Percentiles rank a stretch among this genome's conserved stretches.
phyloP scores from a whole-genome alignment of 768 basidiomycete species.

The Daedaleopsis sinensis region DNA sequence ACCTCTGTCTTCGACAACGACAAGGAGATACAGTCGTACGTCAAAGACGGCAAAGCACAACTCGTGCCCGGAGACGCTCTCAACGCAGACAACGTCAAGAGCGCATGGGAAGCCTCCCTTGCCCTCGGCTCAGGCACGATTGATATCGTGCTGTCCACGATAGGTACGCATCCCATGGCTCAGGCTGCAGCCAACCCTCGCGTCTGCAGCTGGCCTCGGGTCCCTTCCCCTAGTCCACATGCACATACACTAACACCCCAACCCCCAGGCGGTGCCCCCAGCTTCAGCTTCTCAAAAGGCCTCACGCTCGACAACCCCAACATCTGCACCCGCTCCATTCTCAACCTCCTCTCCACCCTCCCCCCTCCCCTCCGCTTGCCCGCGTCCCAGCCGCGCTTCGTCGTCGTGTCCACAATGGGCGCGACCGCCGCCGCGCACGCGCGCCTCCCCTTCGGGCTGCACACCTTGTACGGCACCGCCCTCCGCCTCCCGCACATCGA shows the following conservation, averaged over 20 bases:
- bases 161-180: conserved; percentile 51
- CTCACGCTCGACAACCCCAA: conserved; percentile 51
- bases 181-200: too few relatives aligned
- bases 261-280: conserved; percentile 47
- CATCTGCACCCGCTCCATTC: conserved; percentile 58
- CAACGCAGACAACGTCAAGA: conserved; percentile 49
- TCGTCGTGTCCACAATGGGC: conserved; percentile 58
- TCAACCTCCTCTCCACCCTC: conserved; percentile 59
- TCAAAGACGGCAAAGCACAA: conserved; percentile 53
- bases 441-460: conserved; percentile 49
- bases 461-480: conserved; percentile 50
- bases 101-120: conserved; percentile 48
- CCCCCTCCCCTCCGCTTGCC: conserved; percentile 37
- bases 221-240: too few relatives aligned
- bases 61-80: conserved; percentile 66
- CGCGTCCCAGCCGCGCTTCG: conserved; percentile 47
- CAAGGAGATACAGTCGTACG: conserved; percentile 50
- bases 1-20: conserved; percentile 56
- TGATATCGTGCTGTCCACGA: conserved; percentile 62
- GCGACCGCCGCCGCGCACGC: conserved; percentile 48
- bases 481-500: conserved; percentile 55
- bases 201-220: too few relatives aligned
- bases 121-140: conserved; percentile 35
- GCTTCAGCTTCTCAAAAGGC: conserved; percentile 52
- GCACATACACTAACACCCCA: conserved; percentile 10